Evolutionary conservation across 176 grass and related monocot genomes (phyloP), one percentile per base, ranked within the genome.

Genomic region (Eleusine coracana): DNA sequence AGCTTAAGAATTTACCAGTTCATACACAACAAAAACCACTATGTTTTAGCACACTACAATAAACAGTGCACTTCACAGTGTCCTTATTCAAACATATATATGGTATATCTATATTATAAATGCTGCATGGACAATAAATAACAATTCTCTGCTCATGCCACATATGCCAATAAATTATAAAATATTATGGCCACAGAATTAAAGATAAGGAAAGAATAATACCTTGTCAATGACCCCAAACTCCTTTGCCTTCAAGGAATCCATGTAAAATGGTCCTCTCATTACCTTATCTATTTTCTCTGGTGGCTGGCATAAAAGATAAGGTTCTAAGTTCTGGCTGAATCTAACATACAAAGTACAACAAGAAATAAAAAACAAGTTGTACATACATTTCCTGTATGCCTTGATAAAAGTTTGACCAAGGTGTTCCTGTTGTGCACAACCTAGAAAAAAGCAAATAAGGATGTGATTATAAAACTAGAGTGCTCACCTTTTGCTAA

Each of bases 151-250:
- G 0, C 44, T 73, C 65, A 31, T 18, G 71, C 62, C 70, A 87
- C 67, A 28, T 31, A 79, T 77, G 40, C 39, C 60, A 85, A 13
- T 45, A 85, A 56, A 41, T 82, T 34, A 39, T 67, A 82, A 76
- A n/a, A 6, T 56, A 62, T 34, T 8, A 72, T 36, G 41, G n/a
- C 12, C 48, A 21, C 5, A 72, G 11, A 84, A 73, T 49, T 12
- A 37, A 65, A 49, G 46, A 61, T n/a, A 48, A 76, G 71, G 62
- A 70, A 70, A 82, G 37, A 83, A 87, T 51, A 63, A 59, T 96
- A 99, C 96, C 96, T 96, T 93, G 87, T 99, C 96, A 74, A 99
- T 88, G 65, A 96, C 89, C 59, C 96, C 96, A 90, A 99, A 93
- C 74, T 99, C 93, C 74, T 96, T 96, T 44, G 96, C 93, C 71